Conservation (phyloP, 2,329 filamentous ascomycete genomes). For the Xylaria sp. region DNA sequence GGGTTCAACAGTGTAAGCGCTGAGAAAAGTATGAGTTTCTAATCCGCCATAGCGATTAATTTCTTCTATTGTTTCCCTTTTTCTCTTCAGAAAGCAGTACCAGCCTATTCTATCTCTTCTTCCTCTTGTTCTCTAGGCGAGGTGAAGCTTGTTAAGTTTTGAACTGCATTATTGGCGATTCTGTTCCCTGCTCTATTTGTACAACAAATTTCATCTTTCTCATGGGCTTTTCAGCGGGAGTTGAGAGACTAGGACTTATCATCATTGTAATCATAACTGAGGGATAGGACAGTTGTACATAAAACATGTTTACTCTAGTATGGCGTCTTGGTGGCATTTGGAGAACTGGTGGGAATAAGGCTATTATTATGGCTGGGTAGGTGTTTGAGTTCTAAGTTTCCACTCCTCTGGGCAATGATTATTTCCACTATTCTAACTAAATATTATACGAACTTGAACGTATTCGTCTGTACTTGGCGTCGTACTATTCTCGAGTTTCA, state of each 20-base stretch:
- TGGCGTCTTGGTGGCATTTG: neutral
- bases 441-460: neutral
- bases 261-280: neutral
- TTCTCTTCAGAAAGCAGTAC: neutral
- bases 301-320: neutral
- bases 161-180: neutral
- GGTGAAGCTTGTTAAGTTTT: neutral
- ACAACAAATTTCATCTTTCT: neutral
- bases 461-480: neutral
- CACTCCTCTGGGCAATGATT: neutral
- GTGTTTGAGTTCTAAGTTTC: neutral
- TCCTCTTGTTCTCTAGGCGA: neutral
- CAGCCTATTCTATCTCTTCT: too few relatives aligned
- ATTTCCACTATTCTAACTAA: neutral
- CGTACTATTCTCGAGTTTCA: neutral
- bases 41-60: too few relatives aligned
- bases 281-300: neutral
- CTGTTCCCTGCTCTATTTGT: neutral
- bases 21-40: neutral
- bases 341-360: neutral
- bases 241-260: neutral
- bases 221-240: conserved; percentile 13
- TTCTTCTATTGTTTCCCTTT: neutral
- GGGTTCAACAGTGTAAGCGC: neutral
- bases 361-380: neutral